phyloP scores from a whole-genome alignment of 352 stramenopile genomes.

The Peronospora belbahrii region DNA sequence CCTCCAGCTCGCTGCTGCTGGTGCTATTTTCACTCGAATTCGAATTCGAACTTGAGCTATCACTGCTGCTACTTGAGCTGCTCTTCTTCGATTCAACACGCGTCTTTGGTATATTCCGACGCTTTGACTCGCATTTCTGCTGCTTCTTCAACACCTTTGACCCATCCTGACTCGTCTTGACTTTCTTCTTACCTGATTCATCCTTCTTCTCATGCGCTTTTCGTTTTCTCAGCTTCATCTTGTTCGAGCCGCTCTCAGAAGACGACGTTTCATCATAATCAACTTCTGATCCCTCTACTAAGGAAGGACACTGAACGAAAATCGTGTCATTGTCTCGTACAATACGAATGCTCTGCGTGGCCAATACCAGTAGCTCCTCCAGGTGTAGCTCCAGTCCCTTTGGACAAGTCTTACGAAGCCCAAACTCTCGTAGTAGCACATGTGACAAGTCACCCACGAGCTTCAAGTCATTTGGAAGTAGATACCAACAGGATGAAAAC shows the following conservation, averaged over 20 bases:
- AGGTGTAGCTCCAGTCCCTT: slow-evolving; percentile 46
- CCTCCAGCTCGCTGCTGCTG: slow-evolving; percentile 16
- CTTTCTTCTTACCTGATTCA: slow-evolving; percentile 5
- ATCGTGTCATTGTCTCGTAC: slow-evolving; percentile 60
- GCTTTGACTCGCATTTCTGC: background rate
- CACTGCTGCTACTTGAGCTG: background rate
- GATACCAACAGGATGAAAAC: slow-evolving; percentile 61
- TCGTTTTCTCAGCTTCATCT: slow-evolving; percentile 8
- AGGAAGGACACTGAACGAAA: slow-evolving; percentile 37
- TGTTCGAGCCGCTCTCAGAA: slow-evolving; percentile 8
- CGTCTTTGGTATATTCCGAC: background rate
- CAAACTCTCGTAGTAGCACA: slow-evolving; percentile 51
- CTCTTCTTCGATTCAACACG: slow-evolving; percentile 1
- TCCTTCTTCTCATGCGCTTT: slow-evolving; percentile 5
- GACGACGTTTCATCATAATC: slow-evolving; percentile 2
- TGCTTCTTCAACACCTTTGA: slow-evolving; percentile 1
- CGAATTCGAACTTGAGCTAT: background rate
- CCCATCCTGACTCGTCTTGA: slow-evolving; percentile 1
- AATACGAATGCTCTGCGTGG: slow-evolving; percentile 47
- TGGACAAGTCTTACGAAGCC: slow-evolving; percentile 33
- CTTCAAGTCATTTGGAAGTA: slow-evolving; percentile 36
- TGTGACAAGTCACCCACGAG: slow-evolving; percentile 59
- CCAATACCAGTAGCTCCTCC: slow-evolving; percentile 49
- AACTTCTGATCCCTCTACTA: background rate
- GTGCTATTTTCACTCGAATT: slow-evolving; percentile 5